A percentile compares a stretch with the other conserved stretches of the same genome.
Conservation (phyloP, 768 basidiomycete species). For the Phanerochaete sordida region DNA sequence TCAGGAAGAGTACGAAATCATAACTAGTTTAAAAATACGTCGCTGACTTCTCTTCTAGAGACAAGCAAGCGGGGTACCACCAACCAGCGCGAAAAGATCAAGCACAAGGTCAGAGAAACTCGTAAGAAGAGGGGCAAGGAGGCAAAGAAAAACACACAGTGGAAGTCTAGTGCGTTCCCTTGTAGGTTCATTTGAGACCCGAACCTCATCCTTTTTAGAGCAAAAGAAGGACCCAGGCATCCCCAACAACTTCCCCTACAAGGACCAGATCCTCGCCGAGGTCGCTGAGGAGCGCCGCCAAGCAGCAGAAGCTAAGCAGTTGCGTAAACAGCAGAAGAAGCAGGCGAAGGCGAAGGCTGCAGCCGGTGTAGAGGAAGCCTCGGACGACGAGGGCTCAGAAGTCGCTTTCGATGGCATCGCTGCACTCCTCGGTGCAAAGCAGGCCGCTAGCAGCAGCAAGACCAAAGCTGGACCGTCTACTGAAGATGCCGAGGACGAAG, state of each 20-base stretch:
- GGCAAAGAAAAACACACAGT: constrained; percentile 75
- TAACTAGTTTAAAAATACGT: not conserved
- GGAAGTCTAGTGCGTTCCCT: constrained; percentile 77
- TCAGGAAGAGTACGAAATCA: constrained; percentile 57
- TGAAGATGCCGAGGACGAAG: constrained; percentile 42
- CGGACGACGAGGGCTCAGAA: constrained; percentile 28
- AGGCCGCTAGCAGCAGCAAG: constrained; percentile 16
- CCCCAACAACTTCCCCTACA: constrained; percentile 90
- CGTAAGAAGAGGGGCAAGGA: constrained; percentile 72
- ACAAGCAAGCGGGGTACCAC: constrained; percentile 80
- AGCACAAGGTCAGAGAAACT: constrained; percentile 73
- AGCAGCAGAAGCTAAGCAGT: constrained; percentile 76
- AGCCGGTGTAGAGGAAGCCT: constrained; percentile 20
- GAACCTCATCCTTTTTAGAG: constrained; percentile 38
- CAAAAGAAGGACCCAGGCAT: constrained; percentile 90
- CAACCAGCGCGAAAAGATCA: constrained; percentile 67
- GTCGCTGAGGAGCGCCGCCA: constrained; percentile 75
- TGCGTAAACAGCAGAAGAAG: constrained; percentile 63
- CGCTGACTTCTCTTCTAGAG: constrained; percentile 45
- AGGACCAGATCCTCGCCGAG: constrained; percentile 91
- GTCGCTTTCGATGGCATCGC: constrained; percentile 45
- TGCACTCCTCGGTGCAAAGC: constrained; percentile 17
- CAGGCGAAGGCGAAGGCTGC: constrained; percentile 32
- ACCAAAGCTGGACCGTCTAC: constrained; percentile 21
- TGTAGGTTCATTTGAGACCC: not conserved